Conservation (phyloP, 352 stramenopile species). For the Pilasporangium apinafurcum region DNA sequence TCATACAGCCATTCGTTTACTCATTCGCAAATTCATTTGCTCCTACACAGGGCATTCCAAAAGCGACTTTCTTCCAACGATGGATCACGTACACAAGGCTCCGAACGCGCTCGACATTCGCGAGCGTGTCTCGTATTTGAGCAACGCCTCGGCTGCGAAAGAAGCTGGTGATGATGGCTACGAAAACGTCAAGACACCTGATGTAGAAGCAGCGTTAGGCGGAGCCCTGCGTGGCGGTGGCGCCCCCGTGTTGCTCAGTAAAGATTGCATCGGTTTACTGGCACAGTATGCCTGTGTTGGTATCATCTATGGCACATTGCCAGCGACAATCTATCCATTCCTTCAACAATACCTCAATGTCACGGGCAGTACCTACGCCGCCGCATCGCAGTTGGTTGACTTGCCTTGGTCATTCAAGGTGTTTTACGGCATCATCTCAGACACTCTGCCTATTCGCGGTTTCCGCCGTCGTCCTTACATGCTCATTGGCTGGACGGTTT, state of each 20-base stretch:
- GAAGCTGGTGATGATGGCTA: slow-evolving; percentile 7
- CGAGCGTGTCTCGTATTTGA: slow-evolving; percentile 11
- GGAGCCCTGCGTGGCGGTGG: slow-evolving; percentile 14
- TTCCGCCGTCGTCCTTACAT: slow-evolving; percentile 55
- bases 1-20: too few relatives aligned
- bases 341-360: slow-evolving; percentile 49
- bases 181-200: slow-evolving; percentile 11
- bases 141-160: slow-evolving; percentile 5
- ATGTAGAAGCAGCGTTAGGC: slow-evolving; percentile 7
- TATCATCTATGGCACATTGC: slow-evolving; percentile 22
- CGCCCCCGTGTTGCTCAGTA: slow-evolving; percentile 9
- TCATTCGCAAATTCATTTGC: too few relatives aligned
- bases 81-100: too few relatives aligned
- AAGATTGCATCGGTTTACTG: slow-evolving; percentile 17
- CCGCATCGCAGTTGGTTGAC: slow-evolving; percentile 31
- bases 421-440: slow-evolving; percentile 42
- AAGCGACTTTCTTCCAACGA: too few relatives aligned
- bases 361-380: slow-evolving; percentile 30
- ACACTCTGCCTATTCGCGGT: slow-evolving; percentile 42
- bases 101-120: neutral
- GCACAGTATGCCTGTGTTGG: slow-evolving; percentile 23
- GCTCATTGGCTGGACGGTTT: slow-evolving; percentile 42
- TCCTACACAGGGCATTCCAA: too few relatives aligned
- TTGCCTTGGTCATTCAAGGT: slow-evolving; percentile 60
- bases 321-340: slow-evolving; percentile 43